Evolutionary conservation across 495 filamentous ascomycete genomes (phyloP), one percentile per base, ranked within the genome.

Genomic region (Hamigera avellanea): DNA sequence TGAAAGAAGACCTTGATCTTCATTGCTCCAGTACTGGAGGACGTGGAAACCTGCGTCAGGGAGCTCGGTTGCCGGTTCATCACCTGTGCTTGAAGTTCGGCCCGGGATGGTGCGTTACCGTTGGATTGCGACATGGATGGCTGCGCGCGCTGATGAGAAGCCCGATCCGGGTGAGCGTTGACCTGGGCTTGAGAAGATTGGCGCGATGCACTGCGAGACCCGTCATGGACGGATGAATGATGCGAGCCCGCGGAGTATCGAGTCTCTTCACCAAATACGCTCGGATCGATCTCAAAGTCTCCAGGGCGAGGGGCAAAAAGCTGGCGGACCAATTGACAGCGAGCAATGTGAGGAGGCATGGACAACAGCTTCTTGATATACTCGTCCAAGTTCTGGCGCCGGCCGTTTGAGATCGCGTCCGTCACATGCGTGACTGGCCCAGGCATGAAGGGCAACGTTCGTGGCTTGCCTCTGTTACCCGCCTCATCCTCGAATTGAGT

Each of bases 361-460:
- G 75, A 69, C 2, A 98, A 64, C 6, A 98, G 73, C 43, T 87
- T 86, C 58, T 88, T 88, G 47, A 98, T 84, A 44, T 98, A 98
- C 38, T 87, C 81, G 51, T 98, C 87, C 9, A 98, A 66, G 53
- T 88, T 93, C 45, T 86, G 81, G 32, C 87, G 78, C 33, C 91
- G 78, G 19, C 86, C 91, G 44, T 94, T 86, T 26, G 87, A 93
- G 48, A 98, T 95, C 6, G 84, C 84, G 52, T 95, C 93, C 12
- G 93, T 98, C 35, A 98, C 93, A 60, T 93, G 93, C 39, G 88
- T 93, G 46, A 98, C 89, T 14, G 91, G 91, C 8, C 91, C 91
- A 14, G 91, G 91, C 91, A 98, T 98, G 58, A 89, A 98, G n/a
- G 91, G 91, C 6, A 98, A 57, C 12, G 81, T 83, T 19, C 91